phyloP scores from a whole-genome alignment of 2,329 filamentous ascomycete genomes.

The Pseudopithomyces chartarum region DNA sequence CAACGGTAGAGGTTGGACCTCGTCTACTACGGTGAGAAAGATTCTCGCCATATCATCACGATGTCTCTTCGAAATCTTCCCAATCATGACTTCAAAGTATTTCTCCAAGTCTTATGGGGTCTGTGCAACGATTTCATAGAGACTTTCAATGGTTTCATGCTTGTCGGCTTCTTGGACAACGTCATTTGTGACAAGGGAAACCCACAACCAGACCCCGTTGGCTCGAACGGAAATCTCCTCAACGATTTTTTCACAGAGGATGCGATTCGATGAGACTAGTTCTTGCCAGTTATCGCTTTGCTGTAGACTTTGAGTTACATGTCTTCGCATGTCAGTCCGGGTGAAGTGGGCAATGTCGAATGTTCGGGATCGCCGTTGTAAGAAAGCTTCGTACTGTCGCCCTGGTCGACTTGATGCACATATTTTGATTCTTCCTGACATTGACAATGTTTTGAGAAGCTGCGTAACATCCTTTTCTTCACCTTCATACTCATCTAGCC shows the following conservation, averaged over 20 bases:
- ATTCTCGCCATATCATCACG: slow-evolving; percentile 13
- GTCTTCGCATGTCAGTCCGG: slow-evolving; percentile 15
- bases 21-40: slow-evolving; percentile 11
- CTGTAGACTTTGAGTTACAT: slow-evolving; percentile 9
- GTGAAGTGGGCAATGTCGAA: slow-evolving; percentile 17
- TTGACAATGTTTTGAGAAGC: slow-evolving; percentile 7
- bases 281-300: slow-evolving; percentile 5
- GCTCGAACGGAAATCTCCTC: slow-evolving; percentile 7
- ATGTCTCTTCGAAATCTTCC: slow-evolving; percentile 9
- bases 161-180: slow-evolving; percentile 11
- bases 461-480: slow-evolving; percentile 13
- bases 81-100: slow-evolving; percentile 15
- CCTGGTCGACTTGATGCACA: slow-evolving; percentile 25
- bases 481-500: slow-evolving; percentile 16
- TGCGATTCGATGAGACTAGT: background rate
- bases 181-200: slow-evolving; percentile 13
- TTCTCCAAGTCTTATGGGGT: slow-evolving; percentile 12
- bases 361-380: background rate
- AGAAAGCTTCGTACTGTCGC: slow-evolving; percentile 10
- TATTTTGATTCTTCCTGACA: slow-evolving; percentile 17
- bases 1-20: slow-evolving; percentile 9
- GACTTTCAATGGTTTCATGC: slow-evolving; percentile 4
- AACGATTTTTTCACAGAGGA: slow-evolving; percentile 3
- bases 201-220: slow-evolving; percentile 20
- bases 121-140: slow-evolving; percentile 8